Evolutionary conservation across 2,329 filamentous ascomycete genomes (phyloP), one percentile per base, ranked within the genome.

Genomic region (Penicillium polonicum): DNA sequence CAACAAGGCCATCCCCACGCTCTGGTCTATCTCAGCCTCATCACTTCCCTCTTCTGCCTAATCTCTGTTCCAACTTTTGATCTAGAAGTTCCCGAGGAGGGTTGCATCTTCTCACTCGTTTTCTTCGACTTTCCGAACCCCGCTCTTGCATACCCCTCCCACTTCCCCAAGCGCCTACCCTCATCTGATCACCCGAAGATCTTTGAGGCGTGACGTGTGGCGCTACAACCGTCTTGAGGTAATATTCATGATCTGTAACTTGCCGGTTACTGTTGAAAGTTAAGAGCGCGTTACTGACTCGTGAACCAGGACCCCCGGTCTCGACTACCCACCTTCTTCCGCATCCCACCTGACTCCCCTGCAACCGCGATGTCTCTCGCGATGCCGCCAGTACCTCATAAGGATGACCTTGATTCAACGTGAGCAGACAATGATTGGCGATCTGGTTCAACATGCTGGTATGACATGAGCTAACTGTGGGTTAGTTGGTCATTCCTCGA

Each of bases 401-500:
- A 82, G 74, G 83, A 85, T 71, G 82, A 85, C 71, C 76, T 87
- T 36, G 79, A 81, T 48, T 83, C 83, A 73, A 88, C 85, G 84
- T 86, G 74, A 77, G 84, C 81, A 42, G 17, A 29, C 19, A 33
- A 46, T 23, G 6, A 15, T 25, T 23, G 17, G 33, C 35, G 29
- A 27, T 42, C 23, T 33, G n/a, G 13, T 21, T 17, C 7, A 6
- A 36, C 27, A 25, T 27, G 49, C 27, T 9, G 36, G 33, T 52
- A 49, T 21, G 13, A 27, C 21, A 49, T 48, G 50, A 39, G 53
- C 67, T 71, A 57, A 72, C 39, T 44, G 48, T 51, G 48, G 54
- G 48, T 67, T 31, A 95, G 91, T 79, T 99, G 94, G 94, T 81
- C 83, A 58, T 97, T 96, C 75, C 83, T 99, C 52, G 88, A 97